Conservation (phyloP, 768 basidiomycete species). For the Lentinula raphanica region DNA sequence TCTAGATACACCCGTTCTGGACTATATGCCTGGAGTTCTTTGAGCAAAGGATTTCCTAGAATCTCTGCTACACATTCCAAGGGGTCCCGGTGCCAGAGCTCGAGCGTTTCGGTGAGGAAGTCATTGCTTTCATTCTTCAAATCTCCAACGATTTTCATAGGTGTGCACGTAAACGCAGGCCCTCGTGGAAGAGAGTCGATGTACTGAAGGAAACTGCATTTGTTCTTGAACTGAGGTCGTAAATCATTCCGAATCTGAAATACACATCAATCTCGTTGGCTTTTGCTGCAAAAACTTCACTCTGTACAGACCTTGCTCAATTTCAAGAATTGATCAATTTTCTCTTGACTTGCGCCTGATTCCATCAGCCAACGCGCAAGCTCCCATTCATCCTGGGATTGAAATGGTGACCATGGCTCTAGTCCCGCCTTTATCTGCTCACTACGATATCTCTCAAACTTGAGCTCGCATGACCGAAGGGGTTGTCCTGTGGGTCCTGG, state of each 20-base stretch:
- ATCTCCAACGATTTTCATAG: slow-evolving; percentile 16
- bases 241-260: not conserved
- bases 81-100: slow-evolving; percentile 22
- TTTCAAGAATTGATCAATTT: slow-evolving; percentile 25
- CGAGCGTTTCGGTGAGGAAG: slow-evolving; percentile 10
- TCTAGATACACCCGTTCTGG: slow-evolving; percentile 14
- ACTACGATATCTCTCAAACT: slow-evolving; percentile 10
- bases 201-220: slow-evolving; percentile 14
- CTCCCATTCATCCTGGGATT: slow-evolving; percentile 24
- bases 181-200: slow-evolving; percentile 18
- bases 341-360: slow-evolving; percentile 18
- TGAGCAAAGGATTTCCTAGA: slow-evolving; percentile 21
- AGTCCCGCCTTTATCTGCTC: slow-evolving; percentile 10
- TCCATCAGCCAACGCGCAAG: slow-evolving; percentile 26
- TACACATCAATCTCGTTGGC: not conserved
- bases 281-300: not conserved
- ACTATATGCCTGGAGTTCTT: slow-evolving; percentile 16
- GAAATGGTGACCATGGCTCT: slow-evolving; percentile 22
- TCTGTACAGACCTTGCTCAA: slow-evolving; percentile 21
- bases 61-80: slow-evolving; percentile 21
- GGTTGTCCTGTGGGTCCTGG: not conserved
- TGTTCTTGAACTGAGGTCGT: slow-evolving; percentile 16
- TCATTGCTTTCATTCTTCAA: slow-evolving; percentile 9
- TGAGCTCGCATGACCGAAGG: not conserved
- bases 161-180: slow-evolving; percentile 18